phyloP scores from a whole-genome alignment of 768 basidiomycete species.

The Thelephora aurantiotincta region DNA sequence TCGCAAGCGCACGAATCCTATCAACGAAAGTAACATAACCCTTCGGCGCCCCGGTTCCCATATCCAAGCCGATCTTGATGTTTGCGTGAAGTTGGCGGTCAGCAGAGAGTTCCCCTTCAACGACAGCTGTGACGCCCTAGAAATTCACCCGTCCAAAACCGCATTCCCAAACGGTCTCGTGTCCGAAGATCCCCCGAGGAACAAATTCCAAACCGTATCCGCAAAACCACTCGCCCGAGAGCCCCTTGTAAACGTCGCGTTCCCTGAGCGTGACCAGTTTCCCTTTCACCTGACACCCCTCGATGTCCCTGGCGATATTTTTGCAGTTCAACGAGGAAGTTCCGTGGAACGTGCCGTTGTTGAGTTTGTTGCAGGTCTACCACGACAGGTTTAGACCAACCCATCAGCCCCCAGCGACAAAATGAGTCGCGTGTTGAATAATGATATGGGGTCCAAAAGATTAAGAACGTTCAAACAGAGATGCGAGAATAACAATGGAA shows the following conservation, averaged over 20 bases:
- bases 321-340: constrained; percentile 26
- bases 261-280: constrained; percentile 32
- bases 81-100: too few species aligned
- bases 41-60: constrained; percentile 20
- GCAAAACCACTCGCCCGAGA: constrained; percentile 23
- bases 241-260: constrained; percentile 24
- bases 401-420: not conserved
- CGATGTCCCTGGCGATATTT: constrained; percentile 25
- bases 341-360: constrained; percentile 26
- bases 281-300: constrained; percentile 29
- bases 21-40: constrained; percentile 23
- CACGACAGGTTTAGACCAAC: not conserved
- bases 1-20: constrained; percentile 19
- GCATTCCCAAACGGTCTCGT: constrained; percentile 31
- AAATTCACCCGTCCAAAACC: constrained; percentile 30
- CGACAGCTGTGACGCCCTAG: not conserved
- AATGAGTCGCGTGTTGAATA: too few species aligned
- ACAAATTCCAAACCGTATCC: constrained; percentile 27
- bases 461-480: too few species aligned
- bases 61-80: constrained; percentile 25
- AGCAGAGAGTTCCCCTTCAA: too few species aligned
- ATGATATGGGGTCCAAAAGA: too few species aligned
- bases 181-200: constrained; percentile 29
- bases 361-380: constrained; percentile 28
- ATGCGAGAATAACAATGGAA: too few species aligned